Conservation (phyloP, 1,284 basidiomycete species). For the Leucoagaricus sp. region DNA sequence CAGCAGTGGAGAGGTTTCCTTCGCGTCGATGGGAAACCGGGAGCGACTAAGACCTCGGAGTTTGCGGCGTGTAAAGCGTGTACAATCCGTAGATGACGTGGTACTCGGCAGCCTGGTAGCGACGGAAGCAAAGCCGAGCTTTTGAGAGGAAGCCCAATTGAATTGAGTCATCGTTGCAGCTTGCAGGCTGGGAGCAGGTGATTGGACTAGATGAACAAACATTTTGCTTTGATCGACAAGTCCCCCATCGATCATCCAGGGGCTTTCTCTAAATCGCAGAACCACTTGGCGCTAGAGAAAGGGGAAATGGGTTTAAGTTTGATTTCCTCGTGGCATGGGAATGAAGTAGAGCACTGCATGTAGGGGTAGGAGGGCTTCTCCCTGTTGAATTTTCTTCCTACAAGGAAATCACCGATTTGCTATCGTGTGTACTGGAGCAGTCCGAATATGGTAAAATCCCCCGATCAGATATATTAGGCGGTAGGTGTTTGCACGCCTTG, state of each 20-base stretch:
- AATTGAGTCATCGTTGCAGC: too few species aligned
- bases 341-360: neutral
- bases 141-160: neutral
- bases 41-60: neutral
- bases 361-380: neutral
- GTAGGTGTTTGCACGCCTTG: too few species aligned
- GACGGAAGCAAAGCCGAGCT: neutral
- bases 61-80: neutral
- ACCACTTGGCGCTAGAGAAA: neutral
- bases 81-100: too few species aligned
- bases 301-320: neutral
- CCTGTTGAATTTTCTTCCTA: neutral
- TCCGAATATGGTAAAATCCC: conserved; percentile 2
- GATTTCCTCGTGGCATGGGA: conserved; percentile 1
- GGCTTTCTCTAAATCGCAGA: too few species aligned
- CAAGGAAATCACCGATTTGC: conserved; percentile 7
- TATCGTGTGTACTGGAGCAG: neutral
- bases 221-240: too few species aligned
- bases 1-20: too few species aligned
- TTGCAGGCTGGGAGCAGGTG: neutral
- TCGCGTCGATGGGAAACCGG: neutral
- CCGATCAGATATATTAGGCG: too few species aligned
- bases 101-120: neutral
- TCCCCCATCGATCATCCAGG: too few species aligned
- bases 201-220: neutral